Conservation (phyloP, 1,284 basidiomycete species). For the Cystobasidium slooffiae region DNA sequence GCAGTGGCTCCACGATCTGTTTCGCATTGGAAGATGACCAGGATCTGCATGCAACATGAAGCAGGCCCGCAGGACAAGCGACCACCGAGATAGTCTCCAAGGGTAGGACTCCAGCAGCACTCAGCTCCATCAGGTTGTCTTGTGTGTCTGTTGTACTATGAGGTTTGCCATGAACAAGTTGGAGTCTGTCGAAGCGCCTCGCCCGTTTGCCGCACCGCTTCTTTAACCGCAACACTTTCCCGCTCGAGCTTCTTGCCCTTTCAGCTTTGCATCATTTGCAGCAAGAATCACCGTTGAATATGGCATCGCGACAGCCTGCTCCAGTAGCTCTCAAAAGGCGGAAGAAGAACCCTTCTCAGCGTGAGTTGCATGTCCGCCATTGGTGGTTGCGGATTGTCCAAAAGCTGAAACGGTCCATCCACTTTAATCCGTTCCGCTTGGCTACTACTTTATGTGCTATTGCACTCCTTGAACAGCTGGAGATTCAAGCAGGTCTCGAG, state of each 20-base stretch:
- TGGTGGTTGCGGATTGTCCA: not conserved
- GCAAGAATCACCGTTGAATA: not conserved
- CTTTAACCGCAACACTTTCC: too few relatives aligned
- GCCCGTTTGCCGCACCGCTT: too few relatives aligned
- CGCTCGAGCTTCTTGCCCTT: not conserved
- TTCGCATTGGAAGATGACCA: too few relatives aligned
- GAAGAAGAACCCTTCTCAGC: slow-evolving; percentile 39
- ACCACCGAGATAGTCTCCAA: too few relatives aligned
- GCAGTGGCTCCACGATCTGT: too few relatives aligned
- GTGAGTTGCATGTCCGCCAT: slow-evolving; percentile 2
- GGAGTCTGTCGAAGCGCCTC: too few relatives aligned
- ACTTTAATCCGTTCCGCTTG: not conserved
- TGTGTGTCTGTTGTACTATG: too few relatives aligned
- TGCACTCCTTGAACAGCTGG: slow-evolving; percentile 18
- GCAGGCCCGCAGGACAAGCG: too few relatives aligned
- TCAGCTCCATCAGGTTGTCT: too few relatives aligned
- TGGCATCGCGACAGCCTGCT: slow-evolving; percentile 20
- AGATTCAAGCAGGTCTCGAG: slow-evolving; percentile 39
- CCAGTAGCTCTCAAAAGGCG: slow-evolving; percentile 33
- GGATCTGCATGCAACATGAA: too few relatives aligned
- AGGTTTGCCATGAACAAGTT: too few relatives aligned
- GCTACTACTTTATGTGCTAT: not conserved
- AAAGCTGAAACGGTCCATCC: not conserved
- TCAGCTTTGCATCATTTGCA: slow-evolving; percentile 21
- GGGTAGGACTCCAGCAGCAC: too few relatives aligned